Evolutionary conservation across 1,284 basidiomycete species (phyloP), one percentile per base, ranked within the genome.

Genomic region (Leccinum subfulvum): DNA sequence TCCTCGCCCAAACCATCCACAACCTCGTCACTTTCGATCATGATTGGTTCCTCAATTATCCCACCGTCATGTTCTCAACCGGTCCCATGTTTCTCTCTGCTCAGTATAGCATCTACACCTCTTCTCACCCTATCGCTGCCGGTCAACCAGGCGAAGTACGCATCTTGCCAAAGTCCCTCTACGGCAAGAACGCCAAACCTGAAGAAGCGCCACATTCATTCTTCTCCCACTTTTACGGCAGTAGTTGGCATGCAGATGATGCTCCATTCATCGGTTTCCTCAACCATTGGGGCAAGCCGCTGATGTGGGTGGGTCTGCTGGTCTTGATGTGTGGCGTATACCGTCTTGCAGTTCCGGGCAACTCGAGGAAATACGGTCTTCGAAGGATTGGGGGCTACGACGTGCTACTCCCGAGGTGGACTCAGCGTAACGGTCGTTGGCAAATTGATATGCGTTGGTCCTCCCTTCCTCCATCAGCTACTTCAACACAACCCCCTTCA

Each of bases 21-120:
- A 94, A 90, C 69, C 87, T 98, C 65, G 84, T 89, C 71, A 89
- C 89, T n/a, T 99, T 97, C 76, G 92, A 98, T 78, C 94, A 97
- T 77, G 85, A 88, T 60, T 98, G 94, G 87, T 76, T 97, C 59
- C 86, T 95, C 72, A 96, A 98, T 78, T 99, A 99, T 72, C 97
- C 97, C 35, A 99, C 97, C 39, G 97, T 99, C 79, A 99, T 99
- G 97, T 99, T 99, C 80, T 95, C 94, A 57, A 99, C 97, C 0
- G 97, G 97, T 1, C 89, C 94, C 75, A 94, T 96, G 94, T 94
- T 95, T 79, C 77, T 98, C 26, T 93, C 93, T 3, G 86, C 91
- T 21, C 88, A 97, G 76, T 92, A 95, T 76, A 88, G 92, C 61
- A 81, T 93, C 63, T 95, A 91, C 79, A 85, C 89, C 33, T 82